These are phyloP conservation scores for Ricinus communis DNA, from an alignment of 345 rosid genomes.

Conservation along the genomic window DNA sequence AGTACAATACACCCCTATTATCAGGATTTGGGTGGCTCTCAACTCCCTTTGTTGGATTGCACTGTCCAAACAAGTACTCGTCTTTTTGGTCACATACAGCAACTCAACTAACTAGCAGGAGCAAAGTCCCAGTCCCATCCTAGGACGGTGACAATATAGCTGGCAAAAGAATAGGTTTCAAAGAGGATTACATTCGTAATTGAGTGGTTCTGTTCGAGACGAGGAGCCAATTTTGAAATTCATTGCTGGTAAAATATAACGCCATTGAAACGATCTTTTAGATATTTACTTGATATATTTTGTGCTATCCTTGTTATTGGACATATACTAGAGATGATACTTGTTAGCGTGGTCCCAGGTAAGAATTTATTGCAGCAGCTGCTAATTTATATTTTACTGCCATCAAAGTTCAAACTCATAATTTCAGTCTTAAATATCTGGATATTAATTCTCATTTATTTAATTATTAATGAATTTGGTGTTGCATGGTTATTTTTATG, in stretches of 20 bases:
- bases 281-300: not conserved
- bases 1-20: constrained; percentile 7
- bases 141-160: not conserved
- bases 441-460: no score
- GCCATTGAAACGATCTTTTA: not conserved
- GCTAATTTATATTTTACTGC: no score
- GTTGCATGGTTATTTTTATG: no score
- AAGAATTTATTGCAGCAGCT: no score
- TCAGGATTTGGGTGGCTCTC: constrained; percentile 32
- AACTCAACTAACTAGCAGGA: not conserved
- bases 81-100: constrained; percentile 19
- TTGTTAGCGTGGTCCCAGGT: not conserved
- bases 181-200: constrained; percentile 4
- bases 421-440: no score
- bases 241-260: no score
- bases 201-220: constrained; percentile 25
- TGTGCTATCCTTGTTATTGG: not conserved
- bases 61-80: constrained; percentile 25
- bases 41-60: constrained; percentile 7
- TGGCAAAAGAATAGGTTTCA: not conserved
- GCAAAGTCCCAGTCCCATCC: not conserved
- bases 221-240: not conserved
- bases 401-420: no score
- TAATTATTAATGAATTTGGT: no score
- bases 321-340: not conserved